Conservation (phyloP, 2,329 filamentous ascomycete species). For the Neodidymelliopsis sp. region DNA sequence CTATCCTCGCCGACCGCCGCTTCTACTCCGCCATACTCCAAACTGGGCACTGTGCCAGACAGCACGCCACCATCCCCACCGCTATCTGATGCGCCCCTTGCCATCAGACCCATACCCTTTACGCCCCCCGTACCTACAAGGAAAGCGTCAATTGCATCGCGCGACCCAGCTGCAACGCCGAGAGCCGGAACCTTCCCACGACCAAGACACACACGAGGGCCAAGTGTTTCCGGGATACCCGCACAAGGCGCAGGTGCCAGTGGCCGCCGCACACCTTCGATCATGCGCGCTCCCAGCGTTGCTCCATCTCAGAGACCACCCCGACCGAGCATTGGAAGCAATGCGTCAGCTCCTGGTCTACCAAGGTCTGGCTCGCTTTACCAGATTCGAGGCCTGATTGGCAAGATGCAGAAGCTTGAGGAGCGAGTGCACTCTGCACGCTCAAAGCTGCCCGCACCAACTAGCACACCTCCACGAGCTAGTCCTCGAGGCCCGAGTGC, state of each 20-base stretch:
- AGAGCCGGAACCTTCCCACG: slow-evolving; percentile 58
- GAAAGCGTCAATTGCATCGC: slow-evolving; percentile 57
- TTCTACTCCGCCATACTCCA: slow-evolving; percentile 78
- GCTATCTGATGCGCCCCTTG: slow-evolving; percentile 82
- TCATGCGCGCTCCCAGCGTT: slow-evolving; percentile 40
- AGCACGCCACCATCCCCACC: slow-evolving; percentile 92
- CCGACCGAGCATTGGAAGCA: slow-evolving; percentile 53
- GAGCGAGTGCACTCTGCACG: slow-evolving; percentile 89
- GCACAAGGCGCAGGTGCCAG: slow-evolving; percentile 32
- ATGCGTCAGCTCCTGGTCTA: slow-evolving; percentile 60
- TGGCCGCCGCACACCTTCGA: slow-evolving; percentile 56
- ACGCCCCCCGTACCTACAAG: slow-evolving; percentile 52
- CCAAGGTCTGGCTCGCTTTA: slow-evolving; percentile 77
- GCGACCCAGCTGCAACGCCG: slow-evolving; percentile 60
- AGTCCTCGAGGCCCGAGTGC: slow-evolving; percentile 73
- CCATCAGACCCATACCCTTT: slow-evolving; percentile 52
- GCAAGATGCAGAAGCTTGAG: slow-evolving; percentile 96
- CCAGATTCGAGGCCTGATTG: slow-evolving; percentile 92
- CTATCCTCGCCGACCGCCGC: slow-evolving; percentile 90
- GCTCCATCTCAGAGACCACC: slow-evolving; percentile 46
- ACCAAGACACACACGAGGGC: slow-evolving; percentile 61
- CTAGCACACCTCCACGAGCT: slow-evolving; percentile 76
- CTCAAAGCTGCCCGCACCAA: slow-evolving; percentile 87
- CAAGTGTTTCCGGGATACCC: slow-evolving; percentile 64
- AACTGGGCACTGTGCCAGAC: slow-evolving; percentile 70